A percentile compares a stretch with the other conserved stretches of the same genome.
These are phyloP conservation scores for Coemansia sp. DNA, from an alignment of 192 early-diverging fungal species.

Conservation along the genomic window DNA sequence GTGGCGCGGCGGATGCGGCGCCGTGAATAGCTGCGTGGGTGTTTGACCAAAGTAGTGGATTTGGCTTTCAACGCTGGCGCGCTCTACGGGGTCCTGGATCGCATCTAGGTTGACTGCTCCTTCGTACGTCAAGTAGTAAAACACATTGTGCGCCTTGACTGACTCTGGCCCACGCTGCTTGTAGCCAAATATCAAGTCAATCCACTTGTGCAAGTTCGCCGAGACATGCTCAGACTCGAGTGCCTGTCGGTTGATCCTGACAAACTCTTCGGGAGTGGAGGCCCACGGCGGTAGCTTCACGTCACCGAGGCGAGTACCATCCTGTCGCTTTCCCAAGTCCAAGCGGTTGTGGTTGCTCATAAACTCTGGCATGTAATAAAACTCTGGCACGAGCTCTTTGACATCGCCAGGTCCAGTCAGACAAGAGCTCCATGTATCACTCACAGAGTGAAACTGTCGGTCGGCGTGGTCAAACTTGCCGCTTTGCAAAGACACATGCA, in stretches of 20 bases:
- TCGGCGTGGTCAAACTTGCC: slow-evolving; percentile 86
- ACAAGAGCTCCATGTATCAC: slow-evolving; percentile 75
- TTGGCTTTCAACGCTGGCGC: slow-evolving; percentile 86
- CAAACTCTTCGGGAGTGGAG: slow-evolving; percentile 74
- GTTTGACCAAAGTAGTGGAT: slow-evolving; percentile 99
- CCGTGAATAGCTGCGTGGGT: slow-evolving; percentile 83
- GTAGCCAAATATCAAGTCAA: slow-evolving; percentile 95
- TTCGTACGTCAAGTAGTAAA: slow-evolving; percentile 96
- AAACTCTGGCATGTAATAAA: slow-evolving; percentile 94
- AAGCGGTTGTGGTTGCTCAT: slow-evolving; percentile 73
- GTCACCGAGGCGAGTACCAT: slow-evolving; percentile 59
- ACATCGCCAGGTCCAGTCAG: slow-evolving; percentile 80
- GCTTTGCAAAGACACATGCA: slow-evolving; percentile 57
- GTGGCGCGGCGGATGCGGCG: slow-evolving; percentile 70
- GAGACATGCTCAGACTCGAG: slow-evolving; percentile 88
- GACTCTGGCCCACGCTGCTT: slow-evolving; percentile 90
- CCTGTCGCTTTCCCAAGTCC: slow-evolving; percentile 63
- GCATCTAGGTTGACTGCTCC: slow-evolving; percentile 92
- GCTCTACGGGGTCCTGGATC: slow-evolving; percentile 86
- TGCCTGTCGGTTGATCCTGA: slow-evolving; percentile 76
- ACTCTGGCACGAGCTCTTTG: slow-evolving; percentile 94
- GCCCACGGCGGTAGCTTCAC: slow-evolving; percentile 91
- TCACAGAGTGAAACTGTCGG: slow-evolving; percentile 75
- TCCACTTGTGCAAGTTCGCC: slow-evolving; percentile 87
- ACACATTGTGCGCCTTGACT: slow-evolving; percentile 86